Conservation (phyloP, 371 early-diverging fungal species). For the Saksenaea vasiformis region DNA sequence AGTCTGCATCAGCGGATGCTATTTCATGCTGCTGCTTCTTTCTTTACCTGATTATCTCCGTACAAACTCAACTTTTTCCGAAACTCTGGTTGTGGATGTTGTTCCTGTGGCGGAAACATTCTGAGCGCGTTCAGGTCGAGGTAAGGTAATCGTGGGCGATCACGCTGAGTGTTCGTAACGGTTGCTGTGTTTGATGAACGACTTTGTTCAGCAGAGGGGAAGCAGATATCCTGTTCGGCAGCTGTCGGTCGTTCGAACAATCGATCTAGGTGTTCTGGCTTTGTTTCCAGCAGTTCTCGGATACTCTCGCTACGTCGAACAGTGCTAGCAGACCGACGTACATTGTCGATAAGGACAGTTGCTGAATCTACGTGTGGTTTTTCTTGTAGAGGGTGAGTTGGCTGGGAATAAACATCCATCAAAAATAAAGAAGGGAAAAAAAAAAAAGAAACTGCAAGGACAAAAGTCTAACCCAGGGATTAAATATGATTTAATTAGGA, state of each 20-base stretch:
- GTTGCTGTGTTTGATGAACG: conserved; percentile 1
- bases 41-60: conserved; percentile 29
- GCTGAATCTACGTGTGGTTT: not conserved
- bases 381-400: not conserved
- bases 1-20: not conserved
- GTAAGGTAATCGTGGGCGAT: not conserved
- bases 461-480: not conserved
- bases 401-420: not conserved
- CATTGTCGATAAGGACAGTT: conserved; percentile 3
- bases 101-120: not conserved
- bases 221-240: conserved; percentile 25
- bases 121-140: not conserved
- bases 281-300: conserved; percentile 10
- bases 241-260: conserved; percentile 22
- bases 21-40: not conserved
- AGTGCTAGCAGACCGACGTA: not conserved
- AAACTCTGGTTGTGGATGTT: not conserved
- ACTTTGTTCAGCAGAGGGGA: conserved; percentile 15
- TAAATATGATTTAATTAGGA: not conserved
- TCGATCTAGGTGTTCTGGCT: conserved; percentile 20
- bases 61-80: conserved; percentile 32
- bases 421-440: not conserved
- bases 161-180: not conserved
- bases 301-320: not conserved
- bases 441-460: not conserved